These are phyloP conservation scores for Hyphochytrium catenoides DNA, from an alignment of 352 stramenopile genomes.

Conservation along the genomic window DNA sequence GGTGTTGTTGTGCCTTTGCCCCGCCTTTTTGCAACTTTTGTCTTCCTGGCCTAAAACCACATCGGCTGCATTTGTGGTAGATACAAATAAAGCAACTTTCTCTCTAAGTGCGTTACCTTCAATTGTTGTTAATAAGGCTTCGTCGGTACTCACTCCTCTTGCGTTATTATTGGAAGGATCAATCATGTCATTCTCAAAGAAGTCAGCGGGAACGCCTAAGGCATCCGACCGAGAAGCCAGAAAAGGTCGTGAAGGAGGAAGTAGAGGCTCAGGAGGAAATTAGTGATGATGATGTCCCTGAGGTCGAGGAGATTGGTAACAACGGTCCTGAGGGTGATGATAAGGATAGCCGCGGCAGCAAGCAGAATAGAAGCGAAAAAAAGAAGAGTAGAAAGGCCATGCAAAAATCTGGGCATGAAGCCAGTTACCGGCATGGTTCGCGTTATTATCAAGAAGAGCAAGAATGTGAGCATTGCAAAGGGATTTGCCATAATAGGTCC, in stretches of 20 bases:
- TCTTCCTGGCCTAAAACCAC: too few relatives aligned
- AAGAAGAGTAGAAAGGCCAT: constrained; percentile 98
- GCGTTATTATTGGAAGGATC: too few relatives aligned
- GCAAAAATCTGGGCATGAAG: constrained; percentile 95
- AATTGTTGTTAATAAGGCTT: too few relatives aligned
- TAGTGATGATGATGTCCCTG: constrained; percentile 52
- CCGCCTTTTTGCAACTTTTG: too few relatives aligned
- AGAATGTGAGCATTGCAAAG: constrained; percentile 28
- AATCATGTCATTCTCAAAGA: too few relatives aligned
- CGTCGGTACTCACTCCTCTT: too few relatives aligned
- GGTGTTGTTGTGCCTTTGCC: too few relatives aligned
- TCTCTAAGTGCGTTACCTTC: too few relatives aligned
- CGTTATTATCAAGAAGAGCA: constrained; percentile 94
- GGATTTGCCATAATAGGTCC: constrained; percentile 6
- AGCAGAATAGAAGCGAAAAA: constrained; percentile 89
- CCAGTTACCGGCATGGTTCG: constrained; percentile 81
- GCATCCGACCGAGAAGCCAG: too few relatives aligned
- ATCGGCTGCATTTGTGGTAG: too few relatives aligned
- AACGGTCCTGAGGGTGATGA: constrained; percentile 30
- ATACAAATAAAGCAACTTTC: too few relatives aligned
- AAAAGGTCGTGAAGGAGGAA: constrained; percentile 9
- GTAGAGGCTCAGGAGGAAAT: constrained; percentile 13
- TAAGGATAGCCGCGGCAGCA: constrained; percentile 19
- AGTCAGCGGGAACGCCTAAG: too few relatives aligned
- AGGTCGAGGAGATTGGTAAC: constrained; percentile 37